Evolutionary conservation across 805 yeast species (phyloP), one percentile per base, ranked within the genome.

Genomic region (Candida adriatica): DNA sequence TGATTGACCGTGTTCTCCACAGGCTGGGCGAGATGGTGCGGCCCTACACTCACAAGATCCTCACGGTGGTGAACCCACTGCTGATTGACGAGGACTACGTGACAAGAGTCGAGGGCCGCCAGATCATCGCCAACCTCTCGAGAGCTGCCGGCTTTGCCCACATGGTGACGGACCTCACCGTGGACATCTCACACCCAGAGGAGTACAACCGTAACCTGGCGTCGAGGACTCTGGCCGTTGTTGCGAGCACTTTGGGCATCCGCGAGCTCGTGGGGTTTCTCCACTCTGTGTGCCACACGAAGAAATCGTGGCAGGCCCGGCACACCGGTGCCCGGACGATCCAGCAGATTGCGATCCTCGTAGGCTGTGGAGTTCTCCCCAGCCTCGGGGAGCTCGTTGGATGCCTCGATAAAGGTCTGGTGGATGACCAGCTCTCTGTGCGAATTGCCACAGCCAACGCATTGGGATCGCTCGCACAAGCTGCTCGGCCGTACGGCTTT

Each of bases 401-500:
- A 3, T 76, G 88, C 39, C 53, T 85, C 8, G 52, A 59, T 1
- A 70, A 69, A 2, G 72, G 79, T 1, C 45, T 90, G 13, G 59
- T 61, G 0, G 95, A 86, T 56, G 84, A 77, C 30, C 78, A 79
- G 35, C 50, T 73, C 9, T 75, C 70, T 26, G 81, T 87, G 0
- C 62, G 94, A 34, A 70, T 73, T 2, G 66, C 76, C 9, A 66
- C 95, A 0, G 95, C 95, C 0, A 60, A 67, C 21, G 77, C 95
- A 0, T 48, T 88, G 2, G 62, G 88, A 1, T 70, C 79, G 2
- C 55, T 90, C 20, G 96, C 96, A 0, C 88, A 83, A 30, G 77
- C 84, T 6, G 73, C 86, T 4, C 65, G 73, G 15, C 97, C 97
- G 0, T 85, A 81, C 56, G 98, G 97, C 27, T 80, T 84, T 34